Conservation (phyloP, 2,329 filamentous ascomycete species). For the Tetracladium maxilliforme region DNA sequence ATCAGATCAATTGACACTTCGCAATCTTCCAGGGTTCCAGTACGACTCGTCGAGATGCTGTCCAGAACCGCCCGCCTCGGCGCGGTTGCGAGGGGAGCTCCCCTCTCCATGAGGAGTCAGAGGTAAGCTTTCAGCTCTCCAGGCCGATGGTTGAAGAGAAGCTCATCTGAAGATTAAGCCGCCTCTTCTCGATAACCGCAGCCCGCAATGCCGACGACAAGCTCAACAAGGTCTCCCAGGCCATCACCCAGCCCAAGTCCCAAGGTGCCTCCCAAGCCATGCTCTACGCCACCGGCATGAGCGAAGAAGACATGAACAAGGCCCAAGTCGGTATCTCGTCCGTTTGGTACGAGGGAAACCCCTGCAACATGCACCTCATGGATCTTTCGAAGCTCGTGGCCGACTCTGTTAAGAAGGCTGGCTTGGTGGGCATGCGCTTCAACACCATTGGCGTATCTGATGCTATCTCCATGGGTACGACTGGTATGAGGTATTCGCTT, state of each 20-base stretch:
- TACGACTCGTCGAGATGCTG: too few relatives aligned
- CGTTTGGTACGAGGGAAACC: slow-evolving; percentile 96
- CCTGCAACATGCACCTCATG: slow-evolving; percentile 97
- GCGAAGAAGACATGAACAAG: slow-evolving; percentile 81
- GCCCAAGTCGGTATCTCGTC: slow-evolving; percentile 96
- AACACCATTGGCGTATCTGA: slow-evolving; percentile 98
- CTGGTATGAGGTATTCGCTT: slow-evolving; percentile 88
- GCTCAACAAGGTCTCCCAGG: slow-evolving; percentile 72
- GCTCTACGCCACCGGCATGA: slow-evolving; percentile 89
- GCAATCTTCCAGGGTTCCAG: too few relatives aligned
- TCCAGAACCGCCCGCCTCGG: too few relatives aligned
- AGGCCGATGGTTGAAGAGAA: too few relatives aligned
- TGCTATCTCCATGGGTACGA: slow-evolving; percentile 95
- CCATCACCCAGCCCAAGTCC: slow-evolving; percentile 92
- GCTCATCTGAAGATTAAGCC: too few relatives aligned
- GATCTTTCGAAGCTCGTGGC: slow-evolving; percentile 44
- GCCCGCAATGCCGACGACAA: slow-evolving; percentile 24
- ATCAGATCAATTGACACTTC: too few relatives aligned
- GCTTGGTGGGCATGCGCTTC: slow-evolving; percentile 89
- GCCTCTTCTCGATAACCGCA: too few relatives aligned
- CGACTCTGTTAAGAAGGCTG: slow-evolving; percentile 57
- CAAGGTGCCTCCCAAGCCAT: slow-evolving; percentile 98
- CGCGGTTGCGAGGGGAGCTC: too few relatives aligned
- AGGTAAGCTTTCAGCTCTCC: too few relatives aligned
- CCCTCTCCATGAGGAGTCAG: too few relatives aligned